These are phyloP conservation scores for Yarrowia sp. DNA, from an alignment of 805 yeast species.

Conservation along the genomic window DNA sequence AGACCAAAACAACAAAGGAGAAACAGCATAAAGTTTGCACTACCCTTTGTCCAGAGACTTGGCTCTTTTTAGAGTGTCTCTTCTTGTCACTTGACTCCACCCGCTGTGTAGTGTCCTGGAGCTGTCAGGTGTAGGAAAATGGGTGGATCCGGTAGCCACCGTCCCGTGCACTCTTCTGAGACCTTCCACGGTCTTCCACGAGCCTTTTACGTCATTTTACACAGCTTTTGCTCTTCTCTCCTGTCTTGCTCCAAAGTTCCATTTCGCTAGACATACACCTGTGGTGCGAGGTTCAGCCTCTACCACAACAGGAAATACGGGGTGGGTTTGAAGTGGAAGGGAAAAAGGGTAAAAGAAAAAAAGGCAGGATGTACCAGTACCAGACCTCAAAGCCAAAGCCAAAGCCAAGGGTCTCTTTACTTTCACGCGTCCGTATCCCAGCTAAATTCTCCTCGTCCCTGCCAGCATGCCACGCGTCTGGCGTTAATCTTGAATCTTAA, in stretches of 20 bases:
- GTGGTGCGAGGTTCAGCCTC: conserved; percentile 15
- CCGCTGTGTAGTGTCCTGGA: background rate
- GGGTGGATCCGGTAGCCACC: too few relatives aligned
- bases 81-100: conserved; percentile 13
- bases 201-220: too few relatives aligned
- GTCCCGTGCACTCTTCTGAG: too few relatives aligned
- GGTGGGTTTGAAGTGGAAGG: background rate
- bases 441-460: conserved; percentile 3
- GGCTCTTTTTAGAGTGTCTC: conserved; percentile 11
- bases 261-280: conserved; percentile 16
- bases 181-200: too few relatives aligned
- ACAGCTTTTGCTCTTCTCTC: background rate
- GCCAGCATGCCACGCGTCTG: conserved; percentile 12
- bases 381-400: too few relatives aligned
- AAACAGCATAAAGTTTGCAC: background rate
- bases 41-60: conserved; percentile 5
- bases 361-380: too few relatives aligned
- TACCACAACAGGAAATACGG: conserved; percentile 7
- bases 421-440: conserved; percentile 2
- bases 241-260: background rate
- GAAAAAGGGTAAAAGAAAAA: background rate
- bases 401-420: too few relatives aligned
- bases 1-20: conserved; percentile 11
- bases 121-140: background rate
- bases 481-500: too few relatives aligned